These are phyloP conservation scores for Agrocybe pediades DNA, from an alignment of 768 basidiomycete genomes.

Conservation along the genomic window DNA sequence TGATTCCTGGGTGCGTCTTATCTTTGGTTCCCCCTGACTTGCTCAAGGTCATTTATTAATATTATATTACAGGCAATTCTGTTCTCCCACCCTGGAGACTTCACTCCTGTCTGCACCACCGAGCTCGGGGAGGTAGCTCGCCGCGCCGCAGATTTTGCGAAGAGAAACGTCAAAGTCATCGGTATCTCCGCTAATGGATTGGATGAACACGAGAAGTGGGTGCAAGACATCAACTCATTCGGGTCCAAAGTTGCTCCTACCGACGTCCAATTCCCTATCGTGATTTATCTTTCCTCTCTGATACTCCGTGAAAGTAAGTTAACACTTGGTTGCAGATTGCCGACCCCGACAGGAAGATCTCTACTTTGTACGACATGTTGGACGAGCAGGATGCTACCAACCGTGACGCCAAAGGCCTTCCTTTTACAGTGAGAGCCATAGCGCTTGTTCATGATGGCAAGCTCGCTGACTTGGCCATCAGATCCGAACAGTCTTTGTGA, in stretches of 20 bases:
- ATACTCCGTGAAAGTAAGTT: no score
- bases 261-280: constrained; percentile 89
- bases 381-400: constrained; percentile 95
- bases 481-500: constrained; percentile 96
- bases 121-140: constrained; percentile 96
- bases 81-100: constrained; percentile 95
- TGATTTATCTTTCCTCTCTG: constrained; percentile 26
- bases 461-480: constrained; percentile 25
- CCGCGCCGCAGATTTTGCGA: constrained; percentile 79
- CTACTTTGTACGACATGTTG: constrained; percentile 92
- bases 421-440: constrained; percentile 72
- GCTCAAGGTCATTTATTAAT: constrained; percentile 1
- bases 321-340: constrained; percentile 73
- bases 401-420: constrained; percentile 81
- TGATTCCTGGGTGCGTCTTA: constrained; percentile 75
- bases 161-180: constrained; percentile 90
- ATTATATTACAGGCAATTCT: constrained; percentile 63
- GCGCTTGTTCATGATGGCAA: constrained; percentile 6
- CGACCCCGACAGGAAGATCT: constrained; percentile 84
- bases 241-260: constrained; percentile 73
- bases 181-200: constrained; percentile 93
- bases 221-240: constrained; percentile 82
- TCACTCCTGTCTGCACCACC: constrained; percentile 94
- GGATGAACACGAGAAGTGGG: constrained; percentile 84
- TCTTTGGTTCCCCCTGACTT: neutral